Conservation (phyloP, 805 yeast genomes). For the Candida oleophila region DNA sequence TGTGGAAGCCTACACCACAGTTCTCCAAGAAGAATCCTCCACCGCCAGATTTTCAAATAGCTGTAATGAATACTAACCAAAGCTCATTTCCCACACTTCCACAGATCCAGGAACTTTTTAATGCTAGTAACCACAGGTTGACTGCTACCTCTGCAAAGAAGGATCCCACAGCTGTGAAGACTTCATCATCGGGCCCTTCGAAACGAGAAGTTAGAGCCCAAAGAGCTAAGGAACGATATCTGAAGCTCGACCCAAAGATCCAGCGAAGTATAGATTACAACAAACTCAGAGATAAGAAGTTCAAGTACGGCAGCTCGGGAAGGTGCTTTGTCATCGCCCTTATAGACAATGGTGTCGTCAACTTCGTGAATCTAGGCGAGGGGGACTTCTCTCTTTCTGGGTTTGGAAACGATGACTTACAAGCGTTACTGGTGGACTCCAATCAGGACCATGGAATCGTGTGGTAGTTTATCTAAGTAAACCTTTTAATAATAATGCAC, state of each 20-base stretch:
- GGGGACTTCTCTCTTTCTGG: slow-evolving; percentile 44
- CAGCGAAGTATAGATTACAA: slow-evolving; percentile 26
- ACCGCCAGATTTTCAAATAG: slow-evolving; percentile 71
- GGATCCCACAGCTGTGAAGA: slow-evolving; percentile 6
- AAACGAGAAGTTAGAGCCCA: slow-evolving; percentile 24
- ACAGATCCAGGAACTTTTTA: slow-evolving; percentile 37
- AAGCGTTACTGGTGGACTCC: not conserved
- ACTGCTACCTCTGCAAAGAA: slow-evolving; percentile 9
- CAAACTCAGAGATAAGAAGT: slow-evolving; percentile 33
- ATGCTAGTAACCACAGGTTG: slow-evolving; percentile 7
- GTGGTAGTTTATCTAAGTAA: not conserved
- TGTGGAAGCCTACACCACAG: slow-evolving; percentile 79
- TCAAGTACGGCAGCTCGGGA: slow-evolving; percentile 50
- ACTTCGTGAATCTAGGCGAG: slow-evolving; percentile 55
- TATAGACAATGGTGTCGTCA: slow-evolving; percentile 73
- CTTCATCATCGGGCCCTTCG: slow-evolving; percentile 16
- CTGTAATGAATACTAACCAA: slow-evolving; percentile 50
- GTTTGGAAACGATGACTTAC: slow-evolving; percentile 3
- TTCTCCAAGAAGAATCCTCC: slow-evolving; percentile 74
- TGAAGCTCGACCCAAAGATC: slow-evolving; percentile 22
- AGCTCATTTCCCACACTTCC: slow-evolving; percentile 45
- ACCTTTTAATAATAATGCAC: not conserved
- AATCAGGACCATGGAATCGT: not conserved
- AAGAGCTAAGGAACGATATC: slow-evolving; percentile 25
- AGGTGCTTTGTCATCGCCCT: slow-evolving; percentile 61